These are phyloP conservation scores for Paecilomyces niveus DNA, from an alignment of 2,329 filamentous ascomycete species.

Conservation along the genomic window DNA sequence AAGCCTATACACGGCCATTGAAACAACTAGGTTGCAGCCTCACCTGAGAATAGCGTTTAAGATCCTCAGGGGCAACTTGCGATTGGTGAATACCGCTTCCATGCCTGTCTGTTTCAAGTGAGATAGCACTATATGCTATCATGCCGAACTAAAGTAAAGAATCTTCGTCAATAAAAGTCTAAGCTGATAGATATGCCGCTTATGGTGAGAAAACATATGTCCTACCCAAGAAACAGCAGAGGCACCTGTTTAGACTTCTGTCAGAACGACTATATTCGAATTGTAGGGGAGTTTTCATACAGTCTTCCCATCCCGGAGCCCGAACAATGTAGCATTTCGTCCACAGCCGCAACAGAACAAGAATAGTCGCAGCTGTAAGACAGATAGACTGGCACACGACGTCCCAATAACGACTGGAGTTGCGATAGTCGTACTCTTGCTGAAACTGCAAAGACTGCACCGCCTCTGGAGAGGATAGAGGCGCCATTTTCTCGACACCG, in stretches of 20 bases:
- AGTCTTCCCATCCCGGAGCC: background rate
- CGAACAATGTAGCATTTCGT: background rate
- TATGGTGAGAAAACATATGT: background rate
- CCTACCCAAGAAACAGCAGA: background rate
- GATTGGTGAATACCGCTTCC: background rate
- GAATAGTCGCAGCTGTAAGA: background rate
- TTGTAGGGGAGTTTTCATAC: background rate
- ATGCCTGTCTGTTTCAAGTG: background rate
- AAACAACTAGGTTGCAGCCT: background rate
- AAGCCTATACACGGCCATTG: background rate
- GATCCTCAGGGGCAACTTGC: background rate
- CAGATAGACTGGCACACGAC: background rate
- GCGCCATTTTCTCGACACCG: background rate
- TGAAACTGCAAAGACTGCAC: background rate
- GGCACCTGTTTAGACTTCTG: background rate
- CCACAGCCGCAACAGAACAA: background rate
- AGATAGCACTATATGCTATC: background rate
- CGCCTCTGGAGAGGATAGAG: background rate
- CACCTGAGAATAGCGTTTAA: background rate
- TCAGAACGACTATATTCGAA: background rate
- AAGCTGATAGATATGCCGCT: background rate
- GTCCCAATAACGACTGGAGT: background rate
- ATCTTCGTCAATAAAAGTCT: background rate
- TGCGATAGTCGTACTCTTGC: background rate
- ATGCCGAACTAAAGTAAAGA: background rate